Conservation (phyloP, 2,329 filamentous ascomycete species). For the Eutypella sp. region DNA sequence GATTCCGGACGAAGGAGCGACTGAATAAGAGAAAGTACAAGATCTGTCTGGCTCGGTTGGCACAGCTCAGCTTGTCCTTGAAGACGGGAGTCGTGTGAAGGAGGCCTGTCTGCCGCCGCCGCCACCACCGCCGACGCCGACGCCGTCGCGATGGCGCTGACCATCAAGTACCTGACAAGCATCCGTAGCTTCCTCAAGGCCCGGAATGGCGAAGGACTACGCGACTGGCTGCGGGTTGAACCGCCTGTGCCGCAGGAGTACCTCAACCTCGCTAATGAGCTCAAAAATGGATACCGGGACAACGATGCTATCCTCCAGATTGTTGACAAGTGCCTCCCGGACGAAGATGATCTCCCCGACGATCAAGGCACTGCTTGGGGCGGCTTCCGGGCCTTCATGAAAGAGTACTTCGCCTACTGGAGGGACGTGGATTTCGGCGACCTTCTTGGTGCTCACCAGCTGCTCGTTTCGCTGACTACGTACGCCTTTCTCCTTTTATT, state of each 20-base stretch:
- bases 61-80: too few relatives aligned
- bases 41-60: too few relatives aligned
- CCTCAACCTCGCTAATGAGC: conserved; percentile 60
- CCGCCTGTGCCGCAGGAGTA: conserved; percentile 65
- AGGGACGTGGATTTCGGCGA: conserved; percentile 75
- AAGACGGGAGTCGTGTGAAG: not conserved
- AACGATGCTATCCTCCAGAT: conserved; percentile 54
- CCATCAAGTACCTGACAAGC: conserved; percentile 63
- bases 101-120: not conserved
- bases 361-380: conserved; percentile 67
- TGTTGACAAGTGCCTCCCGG: conserved; percentile 59
- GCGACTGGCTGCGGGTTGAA: conserved; percentile 70
- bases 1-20: not conserved
- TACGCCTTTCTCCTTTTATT: conserved; percentile 37
- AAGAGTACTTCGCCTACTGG: conserved; percentile 75
- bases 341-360: conserved; percentile 59
- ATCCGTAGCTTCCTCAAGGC: conserved; percentile 57
- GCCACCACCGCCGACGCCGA: not conserved
- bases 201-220: conserved; percentile 61
- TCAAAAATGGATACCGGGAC: conserved; percentile 54
- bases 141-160: conserved; percentile 47
- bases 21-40: not conserved
- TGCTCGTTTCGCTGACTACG: conserved; percentile 71
- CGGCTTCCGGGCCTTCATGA: conserved; percentile 73
- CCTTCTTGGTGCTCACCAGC: conserved; percentile 67